Base-by-base conservation (phyloP, 176 grass and related monocot genomes). In the Chloris gayana region DNA sequence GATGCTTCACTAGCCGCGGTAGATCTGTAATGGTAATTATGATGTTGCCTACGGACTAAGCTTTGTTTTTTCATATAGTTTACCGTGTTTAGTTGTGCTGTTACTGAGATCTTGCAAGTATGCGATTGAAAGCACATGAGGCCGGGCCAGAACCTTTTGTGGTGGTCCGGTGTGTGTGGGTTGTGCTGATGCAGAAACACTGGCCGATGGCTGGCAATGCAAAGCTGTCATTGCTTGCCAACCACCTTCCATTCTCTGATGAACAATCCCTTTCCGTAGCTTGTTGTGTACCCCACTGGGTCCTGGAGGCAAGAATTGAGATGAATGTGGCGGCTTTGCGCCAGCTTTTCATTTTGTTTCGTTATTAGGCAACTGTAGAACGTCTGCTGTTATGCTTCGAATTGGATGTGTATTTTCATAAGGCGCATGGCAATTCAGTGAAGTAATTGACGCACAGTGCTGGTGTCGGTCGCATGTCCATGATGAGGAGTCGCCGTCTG, bases 161-260 rank as follows among this genome's bases (percentile, higher is more conserved):
- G 27, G 66, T 70, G 82, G 73, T 39, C 83, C 31, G 30, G 2
- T 53, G 10, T 7, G 10, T 7, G 75, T 38, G 61, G 70, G 64
- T 33, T n/a, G 14, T 25, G 51, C 32, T 51, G 72, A 64, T 53
- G 78, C 10, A 58, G 30, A 25, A 24, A 60, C 45, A 39, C 56
- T 46, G 50, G 45, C 34, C 15, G 29, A 72, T 71, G 60, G 80
- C 80, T 68, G 69, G 75, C 62, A 33, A 41, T 17, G 65, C 74
- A 42, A 32, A 35, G 65, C 74, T 79, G 68, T 73, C 21, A 69
- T 45, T 88, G 31, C 63, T 38, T 29, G 54, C 79, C 73, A 63
- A 59, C 75, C 21, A 84, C 80, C 69, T 19, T 41, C 60, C 62
- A 18, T 73, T 83, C 24, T 60, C 73, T 62, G 65, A 70, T 62